Conservation (phyloP, 768 basidiomycete genomes). For the Leccinum aurantiacum region DNA sequence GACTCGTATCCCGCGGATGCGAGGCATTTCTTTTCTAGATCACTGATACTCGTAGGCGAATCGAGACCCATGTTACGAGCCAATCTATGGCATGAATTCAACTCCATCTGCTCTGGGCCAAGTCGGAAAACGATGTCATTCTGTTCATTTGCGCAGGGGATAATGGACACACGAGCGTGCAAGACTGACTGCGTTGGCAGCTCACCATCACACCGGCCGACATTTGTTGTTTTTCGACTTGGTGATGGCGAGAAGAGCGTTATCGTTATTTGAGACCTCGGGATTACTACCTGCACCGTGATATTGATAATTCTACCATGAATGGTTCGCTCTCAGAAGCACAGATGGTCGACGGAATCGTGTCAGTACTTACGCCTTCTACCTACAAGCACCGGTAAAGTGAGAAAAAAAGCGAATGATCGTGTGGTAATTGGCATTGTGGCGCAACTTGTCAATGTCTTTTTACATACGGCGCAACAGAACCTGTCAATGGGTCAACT, state of each 20-base stretch:
- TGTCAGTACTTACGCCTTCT: neutral
- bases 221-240: neutral
- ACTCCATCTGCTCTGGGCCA: too few relatives aligned
- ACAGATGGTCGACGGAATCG: neutral
- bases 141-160: too few relatives aligned
- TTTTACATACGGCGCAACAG: neutral
- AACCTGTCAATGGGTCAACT: neutral
- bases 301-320: neutral
- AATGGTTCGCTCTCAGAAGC: neutral
- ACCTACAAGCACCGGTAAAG: neutral
- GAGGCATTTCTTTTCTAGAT: neutral
- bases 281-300: neutral
- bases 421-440: neutral
- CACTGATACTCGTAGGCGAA: neutral
- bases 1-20: neutral
- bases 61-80: neutral
- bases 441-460: too few relatives aligned
- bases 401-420: neutral
- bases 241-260: neutral
- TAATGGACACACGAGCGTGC: neutral
- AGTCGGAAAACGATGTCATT: neutral
- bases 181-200: neutral
- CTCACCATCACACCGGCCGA: neutral
- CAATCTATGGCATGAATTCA: neutral
- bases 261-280: neutral